These are phyloP conservation scores for Coprinopsis strossmayeri DNA, from an alignment of 768 basidiomycete genomes.

Conservation along the genomic window DNA sequence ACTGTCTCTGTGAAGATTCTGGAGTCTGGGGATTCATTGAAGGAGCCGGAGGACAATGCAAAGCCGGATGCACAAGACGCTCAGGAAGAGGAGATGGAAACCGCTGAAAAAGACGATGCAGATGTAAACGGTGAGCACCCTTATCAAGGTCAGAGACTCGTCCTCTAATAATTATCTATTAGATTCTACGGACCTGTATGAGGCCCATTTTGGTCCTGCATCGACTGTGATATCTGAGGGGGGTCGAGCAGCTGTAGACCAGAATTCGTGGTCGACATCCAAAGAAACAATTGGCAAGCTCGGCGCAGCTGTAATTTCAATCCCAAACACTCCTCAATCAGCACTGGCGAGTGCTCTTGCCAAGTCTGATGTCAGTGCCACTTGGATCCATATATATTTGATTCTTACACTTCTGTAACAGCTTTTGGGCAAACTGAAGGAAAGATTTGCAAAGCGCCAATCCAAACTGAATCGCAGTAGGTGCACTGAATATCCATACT, in stretches of 20 bases:
- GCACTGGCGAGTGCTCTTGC: conserved; percentile 21
- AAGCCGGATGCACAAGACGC: background rate
- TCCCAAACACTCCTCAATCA: conserved; percentile 34
- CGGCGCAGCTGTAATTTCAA: conserved; percentile 45
- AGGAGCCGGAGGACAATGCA: background rate
- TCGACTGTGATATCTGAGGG: conserved; percentile 45
- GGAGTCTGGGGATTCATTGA: background rate
- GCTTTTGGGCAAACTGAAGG: conserved; percentile 52
- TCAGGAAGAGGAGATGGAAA: conserved; percentile 11
- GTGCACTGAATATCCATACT: conserved; percentile 2
- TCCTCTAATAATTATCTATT: too few species aligned
- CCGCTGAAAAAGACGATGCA: conserved; percentile 15
- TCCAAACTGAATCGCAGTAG: conserved; percentile 48
- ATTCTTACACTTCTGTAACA: conserved; percentile 17
- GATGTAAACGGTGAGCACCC: conserved; percentile 20
- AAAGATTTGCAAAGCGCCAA: conserved; percentile 49
- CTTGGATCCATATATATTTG: background rate
- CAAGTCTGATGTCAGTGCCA: conserved; percentile 24
- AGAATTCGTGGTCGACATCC: conserved; percentile 48
- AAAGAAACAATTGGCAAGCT: conserved; percentile 50
- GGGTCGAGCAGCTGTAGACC: conserved; percentile 47
- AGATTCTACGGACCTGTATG: conserved; percentile 54
- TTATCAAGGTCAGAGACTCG: too few species aligned
- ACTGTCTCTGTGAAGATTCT: conserved; percentile 9
- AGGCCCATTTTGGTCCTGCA: conserved; percentile 65